Conservation (phyloP, 257 asterid species). For the Osmanthus fragrans region DNA sequence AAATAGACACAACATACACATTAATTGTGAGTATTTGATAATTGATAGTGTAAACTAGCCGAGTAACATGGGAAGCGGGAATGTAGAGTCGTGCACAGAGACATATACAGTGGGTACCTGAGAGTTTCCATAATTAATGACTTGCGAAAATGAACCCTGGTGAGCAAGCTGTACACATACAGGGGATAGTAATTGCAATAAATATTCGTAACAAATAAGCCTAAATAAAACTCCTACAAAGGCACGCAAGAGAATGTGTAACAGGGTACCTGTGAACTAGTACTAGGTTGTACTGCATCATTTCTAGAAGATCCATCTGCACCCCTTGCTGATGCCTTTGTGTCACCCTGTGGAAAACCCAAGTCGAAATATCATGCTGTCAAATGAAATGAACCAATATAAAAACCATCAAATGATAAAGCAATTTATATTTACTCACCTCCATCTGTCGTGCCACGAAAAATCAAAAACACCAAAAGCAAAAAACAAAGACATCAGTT, state of each 20-base stretch:
- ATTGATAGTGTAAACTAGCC: neutral
- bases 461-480: constrained; percentile 14
- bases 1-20: neutral
- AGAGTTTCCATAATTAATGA: constrained; percentile 54
- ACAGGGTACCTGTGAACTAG: constrained; percentile 48
- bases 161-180: constrained; percentile 44
- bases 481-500: constrained; percentile 23
- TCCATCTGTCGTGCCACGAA: constrained; percentile 53
- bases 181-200: neutral
- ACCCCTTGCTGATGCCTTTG: constrained; percentile 66
- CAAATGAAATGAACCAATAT: constrained; percentile 7
- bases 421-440: constrained; percentile 40
- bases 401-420: neutral
- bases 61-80: neutral
- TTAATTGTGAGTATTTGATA: neutral
- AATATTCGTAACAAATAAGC: neutral
- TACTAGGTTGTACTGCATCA: constrained; percentile 50
- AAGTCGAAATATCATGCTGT: neutral
- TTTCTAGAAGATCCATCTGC: constrained; percentile 59
- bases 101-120: constrained; percentile 33
- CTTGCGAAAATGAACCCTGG: constrained; percentile 63
- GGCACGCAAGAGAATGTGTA: neutral
- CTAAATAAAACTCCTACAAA: neutral
- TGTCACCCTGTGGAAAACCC: constrained; percentile 56
- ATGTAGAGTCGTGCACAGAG: too few relatives aligned